These are phyloP conservation scores for Calonectria pseudoturangicola DNA, from an alignment of 2,329 filamentous ascomycete species.

Conservation along the genomic window DNA sequence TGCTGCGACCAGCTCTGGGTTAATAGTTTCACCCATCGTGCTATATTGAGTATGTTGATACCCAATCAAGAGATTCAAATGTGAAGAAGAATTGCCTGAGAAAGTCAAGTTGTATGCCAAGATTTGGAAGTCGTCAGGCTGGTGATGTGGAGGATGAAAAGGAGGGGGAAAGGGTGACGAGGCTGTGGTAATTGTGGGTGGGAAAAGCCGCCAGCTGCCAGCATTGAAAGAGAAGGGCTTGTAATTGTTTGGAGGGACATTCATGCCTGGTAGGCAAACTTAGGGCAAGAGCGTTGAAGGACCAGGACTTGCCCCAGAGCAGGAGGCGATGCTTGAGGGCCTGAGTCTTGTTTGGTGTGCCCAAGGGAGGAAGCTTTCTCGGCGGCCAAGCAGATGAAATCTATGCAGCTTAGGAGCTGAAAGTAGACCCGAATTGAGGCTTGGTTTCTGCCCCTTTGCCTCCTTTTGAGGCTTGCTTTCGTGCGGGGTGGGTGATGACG, in stretches of 20 bases:
- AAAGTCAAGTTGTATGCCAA: background rate
- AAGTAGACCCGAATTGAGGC: background rate
- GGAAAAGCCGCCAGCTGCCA: constrained; percentile 6
- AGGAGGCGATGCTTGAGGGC: background rate
- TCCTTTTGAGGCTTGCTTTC: background rate
- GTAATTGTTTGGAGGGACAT: background rate
- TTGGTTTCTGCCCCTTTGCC: background rate
- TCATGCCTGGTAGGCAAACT: background rate
- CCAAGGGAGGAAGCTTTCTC: background rate
- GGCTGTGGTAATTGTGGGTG: constrained; percentile 15
- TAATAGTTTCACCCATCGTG: constrained; percentile 45
- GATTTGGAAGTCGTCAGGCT: background rate
- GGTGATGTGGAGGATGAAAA: constrained; percentile 28
- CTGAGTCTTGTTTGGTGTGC: background rate
- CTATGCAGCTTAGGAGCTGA: background rate
- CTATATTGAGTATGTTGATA: background rate
- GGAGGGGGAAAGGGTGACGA: background rate
- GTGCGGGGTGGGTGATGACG: background rate
- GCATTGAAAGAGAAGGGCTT: background rate
- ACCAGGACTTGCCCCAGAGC: background rate
- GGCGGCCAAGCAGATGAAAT: background rate
- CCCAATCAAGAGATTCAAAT: too few relatives aligned
- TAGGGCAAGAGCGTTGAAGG: background rate
- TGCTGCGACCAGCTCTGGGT: constrained; percentile 27
- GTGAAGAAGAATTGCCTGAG: background rate